Base-by-base conservation (phyloP, 805 yeast genomes). In the Candida glaebosa region DNA sequence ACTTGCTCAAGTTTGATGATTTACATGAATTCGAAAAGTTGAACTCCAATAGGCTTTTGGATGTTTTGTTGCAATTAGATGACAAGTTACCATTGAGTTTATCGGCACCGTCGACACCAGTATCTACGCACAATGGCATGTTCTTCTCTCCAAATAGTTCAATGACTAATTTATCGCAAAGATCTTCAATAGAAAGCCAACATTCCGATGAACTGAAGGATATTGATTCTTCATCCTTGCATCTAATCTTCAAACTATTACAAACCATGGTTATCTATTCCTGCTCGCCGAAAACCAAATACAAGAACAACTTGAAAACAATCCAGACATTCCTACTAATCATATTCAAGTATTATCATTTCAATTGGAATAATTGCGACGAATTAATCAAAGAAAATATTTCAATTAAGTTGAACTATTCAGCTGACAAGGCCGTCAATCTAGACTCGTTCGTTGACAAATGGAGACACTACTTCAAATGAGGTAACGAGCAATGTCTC, bases 51-150 rank as follows among this genome's bases (percentile, higher is more conserved):
- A 46, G 48, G 4, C 51, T 69, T 12, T 66, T 66, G 41, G 69
- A 66, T 40, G 51, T 69, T 22, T 34, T 68, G 9, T 41, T 53
- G 28, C 73, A 67, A 43, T 48, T 68, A n/a, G 67, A 67, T 50
- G 75, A 69, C 51, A 58, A 59, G 37, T 53, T 67, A 32, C 74
- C 75, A 0, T 58, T 69, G 46, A 68, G 74, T 53, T 53, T 68
- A 26, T 64, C 71, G 15, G 73, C 75, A 3, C 73, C 74, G 5
- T 60, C 71, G 2, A 69, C 74, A 3, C 74, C 75, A 16, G 53
- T 67, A 4, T 32, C 50, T 2, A 34, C 28, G 22, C 47, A 35
- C 31, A n/a, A 34, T 25, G 31, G 34, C 19, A 40, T 39, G 33
- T 34, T 42, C 24, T 17, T 18, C 5, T 39, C 41, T 10, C 41